Conservation (phyloP, 1,139 yeast species). For the Candida pseudocylindracea region DNA sequence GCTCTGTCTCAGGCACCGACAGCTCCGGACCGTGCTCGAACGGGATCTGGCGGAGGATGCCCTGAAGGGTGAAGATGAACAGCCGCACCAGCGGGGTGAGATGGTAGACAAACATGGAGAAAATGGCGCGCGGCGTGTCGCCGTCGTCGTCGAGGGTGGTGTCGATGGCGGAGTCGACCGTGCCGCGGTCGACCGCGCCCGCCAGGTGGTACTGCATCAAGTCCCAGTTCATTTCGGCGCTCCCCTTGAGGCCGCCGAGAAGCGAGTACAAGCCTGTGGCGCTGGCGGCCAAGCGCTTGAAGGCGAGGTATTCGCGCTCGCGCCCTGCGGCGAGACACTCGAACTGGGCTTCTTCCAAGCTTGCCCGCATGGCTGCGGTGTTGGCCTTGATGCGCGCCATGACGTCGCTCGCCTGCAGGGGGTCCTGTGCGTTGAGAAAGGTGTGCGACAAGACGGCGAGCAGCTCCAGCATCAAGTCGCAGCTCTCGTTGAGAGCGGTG, state of each 20-base stretch:
- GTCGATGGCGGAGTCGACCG: constrained; percentile 4
- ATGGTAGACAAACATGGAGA: constrained; percentile 40
- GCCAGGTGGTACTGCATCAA: constrained; percentile 12
- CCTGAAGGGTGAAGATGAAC: constrained; percentile 38
- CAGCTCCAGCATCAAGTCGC: constrained; percentile 27
- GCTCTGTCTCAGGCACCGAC: too few relatives aligned
- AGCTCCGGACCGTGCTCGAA: constrained; percentile 15
- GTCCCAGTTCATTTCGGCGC: constrained; percentile 45
- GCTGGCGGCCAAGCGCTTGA: constrained; percentile 24
- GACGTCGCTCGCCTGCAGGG: constrained; percentile 16
- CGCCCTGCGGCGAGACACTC: constrained; percentile 34
- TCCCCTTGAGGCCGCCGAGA: constrained; percentile 44
- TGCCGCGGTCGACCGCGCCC: constrained; percentile 1
- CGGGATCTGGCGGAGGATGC: constrained; percentile 37
- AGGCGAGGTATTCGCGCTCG: constrained; percentile 25
- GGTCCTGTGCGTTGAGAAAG: constrained; percentile 24
- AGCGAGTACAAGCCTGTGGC: constrained; percentile 31
- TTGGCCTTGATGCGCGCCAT: constrained; percentile 5
- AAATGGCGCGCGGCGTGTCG: constrained; percentile 20
- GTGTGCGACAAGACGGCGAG: constrained; percentile 25
- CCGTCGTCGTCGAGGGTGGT: constrained; percentile 10
- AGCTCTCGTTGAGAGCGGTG: constrained; percentile 25
- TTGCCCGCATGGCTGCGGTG: constrained; percentile 1
- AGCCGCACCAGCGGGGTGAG: constrained; percentile 59
- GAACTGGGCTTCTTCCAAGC: constrained; percentile 36